Conservation (phyloP, 1,284 basidiomycete genomes). For the Thelephora terrestris region DNA sequence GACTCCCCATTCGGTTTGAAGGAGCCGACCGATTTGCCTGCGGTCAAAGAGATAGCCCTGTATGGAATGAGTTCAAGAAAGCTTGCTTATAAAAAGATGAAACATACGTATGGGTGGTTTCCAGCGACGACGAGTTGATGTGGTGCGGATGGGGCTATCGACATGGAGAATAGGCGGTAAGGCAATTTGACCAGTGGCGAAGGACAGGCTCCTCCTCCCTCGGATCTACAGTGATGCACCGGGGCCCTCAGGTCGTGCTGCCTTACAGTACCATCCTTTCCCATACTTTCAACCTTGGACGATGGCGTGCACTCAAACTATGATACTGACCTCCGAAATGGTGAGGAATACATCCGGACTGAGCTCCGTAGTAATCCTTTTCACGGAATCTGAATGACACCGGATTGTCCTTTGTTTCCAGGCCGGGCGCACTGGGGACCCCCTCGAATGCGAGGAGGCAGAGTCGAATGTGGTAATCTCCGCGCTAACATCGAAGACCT, state of each 20-base stretch:
- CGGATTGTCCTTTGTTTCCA: slow-evolving; percentile 40
- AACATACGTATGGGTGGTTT: slow-evolving; percentile 53
- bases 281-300: neutral
- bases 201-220: slow-evolving; percentile 38
- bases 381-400: slow-evolving; percentile 65
- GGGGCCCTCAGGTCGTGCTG: slow-evolving; percentile 78
- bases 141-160: slow-evolving; percentile 60
- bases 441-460: neutral
- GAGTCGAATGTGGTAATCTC: slow-evolving; percentile 6
- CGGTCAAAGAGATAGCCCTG: slow-evolving; percentile 87
- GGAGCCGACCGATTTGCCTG: slow-evolving; percentile 58
- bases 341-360: slow-evolving; percentile 80
- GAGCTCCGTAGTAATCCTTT: slow-evolving; percentile 76
- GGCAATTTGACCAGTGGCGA: slow-evolving; percentile 54
- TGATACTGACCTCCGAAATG: slow-evolving; percentile 60
- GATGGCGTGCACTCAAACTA: slow-evolving; percentile 29
- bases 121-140: slow-evolving; percentile 72
- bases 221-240: slow-evolving; percentile 43
- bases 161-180: slow-evolving; percentile 53
- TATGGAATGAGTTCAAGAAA: neutral
- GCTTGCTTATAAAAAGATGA: neutral
- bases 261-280: slow-evolving; percentile 59
- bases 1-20: slow-evolving; percentile 68
- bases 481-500: slow-evolving; percentile 71
- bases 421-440: slow-evolving; percentile 12